These are phyloP conservation scores for Pseudozyma sp. DNA, from an alignment of 1,284 basidiomycete genomes.

Conservation along the genomic window DNA sequence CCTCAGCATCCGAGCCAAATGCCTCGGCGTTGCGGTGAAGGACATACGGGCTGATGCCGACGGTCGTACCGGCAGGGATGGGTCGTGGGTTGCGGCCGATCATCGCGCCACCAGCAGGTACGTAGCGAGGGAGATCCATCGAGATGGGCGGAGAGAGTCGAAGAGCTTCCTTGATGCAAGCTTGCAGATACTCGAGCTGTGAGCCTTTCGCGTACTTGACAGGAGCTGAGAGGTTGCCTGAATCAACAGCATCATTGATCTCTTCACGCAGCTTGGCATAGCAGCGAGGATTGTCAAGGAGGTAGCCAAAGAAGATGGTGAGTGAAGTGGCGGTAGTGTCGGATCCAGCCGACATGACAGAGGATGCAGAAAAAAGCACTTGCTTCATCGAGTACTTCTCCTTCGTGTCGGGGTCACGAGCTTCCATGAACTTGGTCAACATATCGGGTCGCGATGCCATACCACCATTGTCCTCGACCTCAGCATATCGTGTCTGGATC, in stretches of 20 bases:
- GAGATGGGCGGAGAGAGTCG: conserved; percentile 67
- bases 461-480: conserved; percentile 42
- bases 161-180: conserved; percentile 66
- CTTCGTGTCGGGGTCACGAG: conserved; percentile 45
- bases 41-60: conserved; percentile 62
- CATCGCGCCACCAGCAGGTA: conserved; percentile 55
- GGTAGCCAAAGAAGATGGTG: conserved; percentile 59
- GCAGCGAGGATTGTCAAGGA: conserved; percentile 52
- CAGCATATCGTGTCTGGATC: conserved; percentile 46
- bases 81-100: conserved; percentile 47
- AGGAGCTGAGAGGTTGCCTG: conserved; percentile 47
- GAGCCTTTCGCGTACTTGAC: conserved; percentile 56
- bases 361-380: conserved; percentile 43
- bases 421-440: conserved; percentile 57
- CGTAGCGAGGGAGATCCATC: conserved; percentile 62
- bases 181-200: conserved; percentile 59
- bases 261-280: conserved; percentile 57
- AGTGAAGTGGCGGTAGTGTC: conserved; percentile 63
- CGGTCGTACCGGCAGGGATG: conserved; percentile 58
- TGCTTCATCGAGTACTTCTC: conserved; percentile 42
- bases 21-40: conserved; percentile 56
- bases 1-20: conserved; percentile 56
- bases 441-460: conserved; percentile 46
- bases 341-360: conserved; percentile 57
- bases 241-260: conserved; percentile 53